These are phyloP conservation scores for Gautieria morchelliformis DNA, from an alignment of 768 basidiomycete genomes.

Conservation along the genomic window DNA sequence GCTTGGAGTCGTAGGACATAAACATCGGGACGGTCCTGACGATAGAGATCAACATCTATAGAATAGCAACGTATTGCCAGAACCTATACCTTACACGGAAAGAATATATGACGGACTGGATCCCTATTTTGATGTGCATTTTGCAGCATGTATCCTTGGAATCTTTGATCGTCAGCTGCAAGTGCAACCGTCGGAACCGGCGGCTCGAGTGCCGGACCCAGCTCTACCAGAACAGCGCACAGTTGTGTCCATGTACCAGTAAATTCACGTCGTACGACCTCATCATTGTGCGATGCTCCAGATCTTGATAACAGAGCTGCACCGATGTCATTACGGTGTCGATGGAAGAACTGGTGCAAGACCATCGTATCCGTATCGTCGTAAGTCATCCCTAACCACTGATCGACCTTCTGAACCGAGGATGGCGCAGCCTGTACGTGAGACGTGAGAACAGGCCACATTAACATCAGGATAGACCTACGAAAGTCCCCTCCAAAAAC, in stretches of 20 bases:
- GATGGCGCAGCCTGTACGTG: background rate
- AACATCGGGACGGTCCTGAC: conserved; percentile 33
- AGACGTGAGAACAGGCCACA: background rate
- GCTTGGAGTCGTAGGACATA: conserved; percentile 59
- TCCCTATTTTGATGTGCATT: conserved; percentile 50
- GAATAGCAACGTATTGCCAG: conserved; percentile 19
- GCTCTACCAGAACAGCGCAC: conserved; percentile 70
- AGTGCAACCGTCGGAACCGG: conserved; percentile 46
- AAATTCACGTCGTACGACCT: conserved; percentile 45
- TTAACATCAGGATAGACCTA: conserved; percentile 23
- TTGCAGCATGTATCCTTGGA: conserved; percentile 55
- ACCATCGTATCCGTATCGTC: conserved; percentile 81
- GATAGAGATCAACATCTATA: background rate
- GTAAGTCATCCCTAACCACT: conserved; percentile 59
- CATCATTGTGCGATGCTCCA: conserved; percentile 21
- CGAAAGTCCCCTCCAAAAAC: conserved; percentile 69
- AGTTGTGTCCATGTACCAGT: conserved; percentile 79
- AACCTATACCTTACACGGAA: background rate
- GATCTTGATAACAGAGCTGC: conserved; percentile 69
- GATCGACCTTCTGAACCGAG: conserved; percentile 31
- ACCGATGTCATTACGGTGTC: conserved; percentile 79
- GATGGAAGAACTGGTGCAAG: conserved; percentile 74
- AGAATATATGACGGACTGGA: conserved; percentile 54
- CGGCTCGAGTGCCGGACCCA: conserved; percentile 59
- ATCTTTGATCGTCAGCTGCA: conserved; percentile 50